Conservation (phyloP, 1,139 yeast species). For the Suhomyces wounanorum region DNA sequence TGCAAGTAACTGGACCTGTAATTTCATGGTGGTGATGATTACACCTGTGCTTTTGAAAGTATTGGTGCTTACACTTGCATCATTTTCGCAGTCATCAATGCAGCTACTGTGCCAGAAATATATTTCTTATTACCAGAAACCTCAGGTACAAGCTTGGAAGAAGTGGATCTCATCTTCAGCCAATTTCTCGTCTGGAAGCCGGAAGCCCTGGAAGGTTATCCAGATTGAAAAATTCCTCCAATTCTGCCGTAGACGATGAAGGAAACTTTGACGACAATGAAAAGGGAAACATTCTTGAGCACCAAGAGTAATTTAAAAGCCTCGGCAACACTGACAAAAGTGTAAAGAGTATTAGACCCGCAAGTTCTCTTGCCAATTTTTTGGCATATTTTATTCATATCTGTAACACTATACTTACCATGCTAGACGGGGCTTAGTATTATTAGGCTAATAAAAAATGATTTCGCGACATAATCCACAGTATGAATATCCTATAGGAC, state of each 20-base stretch:
- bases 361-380: no score
- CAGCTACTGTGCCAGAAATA: slow-evolving; percentile 53
- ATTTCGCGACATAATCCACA: no score
- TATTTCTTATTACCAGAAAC: slow-evolving; percentile 64
- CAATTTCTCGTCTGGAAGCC: slow-evolving; percentile 38
- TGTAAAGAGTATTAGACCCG: neutral
- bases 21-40: slow-evolving; percentile 39
- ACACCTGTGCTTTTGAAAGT: slow-evolving; percentile 35
- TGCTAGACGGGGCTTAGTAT: no score
- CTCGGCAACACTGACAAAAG: neutral
- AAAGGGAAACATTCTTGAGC: slow-evolving; percentile 2
- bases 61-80: slow-evolving; percentile 37
- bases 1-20: slow-evolving; percentile 40
- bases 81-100: slow-evolving; percentile 43
- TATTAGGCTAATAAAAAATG: no score
- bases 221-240: slow-evolving; percentile 36
- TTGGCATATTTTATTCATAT: no score
- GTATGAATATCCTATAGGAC: no score
- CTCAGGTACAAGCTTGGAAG: slow-evolving; percentile 59
- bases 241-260: slow-evolving; percentile 19
- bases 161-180: slow-evolving; percentile 59
- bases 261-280: slow-evolving; percentile 11
- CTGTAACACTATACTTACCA: no score
- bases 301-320: slow-evolving; percentile 7
- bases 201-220: slow-evolving; percentile 42